These are phyloP conservation scores for Cyclanthera cordifolia DNA, from an alignment of 306 rosid genomes.

Conservation along the genomic window DNA sequence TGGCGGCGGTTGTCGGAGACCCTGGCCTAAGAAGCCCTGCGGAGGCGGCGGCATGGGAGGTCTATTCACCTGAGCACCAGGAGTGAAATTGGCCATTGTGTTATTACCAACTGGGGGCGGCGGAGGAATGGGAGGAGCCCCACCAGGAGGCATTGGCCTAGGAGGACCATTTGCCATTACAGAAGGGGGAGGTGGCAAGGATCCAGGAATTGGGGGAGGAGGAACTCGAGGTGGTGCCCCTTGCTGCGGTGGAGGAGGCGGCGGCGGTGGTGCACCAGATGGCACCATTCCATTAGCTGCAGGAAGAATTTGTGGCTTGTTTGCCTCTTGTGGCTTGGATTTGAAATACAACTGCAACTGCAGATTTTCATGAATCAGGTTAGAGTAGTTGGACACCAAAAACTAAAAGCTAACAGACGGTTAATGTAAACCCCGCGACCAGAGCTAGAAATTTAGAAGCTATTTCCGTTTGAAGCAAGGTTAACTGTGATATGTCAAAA, in stretches of 20 bases:
- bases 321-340: slow-evolving; percentile 72
- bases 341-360: slow-evolving; percentile 93
- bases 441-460: neutral
- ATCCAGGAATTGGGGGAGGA: slow-evolving; percentile 58
- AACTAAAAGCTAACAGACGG: too few relatives aligned
- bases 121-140: slow-evolving; percentile 71
- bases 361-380: slow-evolving; percentile 20
- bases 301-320: slow-evolving; percentile 61
- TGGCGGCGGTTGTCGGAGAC: too few relatives aligned
- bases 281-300: slow-evolving; percentile 53
- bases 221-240: slow-evolving; percentile 64
- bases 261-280: slow-evolving; percentile 81
- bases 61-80: too few relatives aligned
- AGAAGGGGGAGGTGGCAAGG: slow-evolving; percentile 66
- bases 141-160: slow-evolving; percentile 66
- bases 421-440: too few relatives aligned
- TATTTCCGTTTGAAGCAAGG: too few relatives aligned
- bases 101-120: slow-evolving; percentile 52
- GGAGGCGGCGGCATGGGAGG: too few relatives aligned
- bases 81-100: slow-evolving; percentile 41
- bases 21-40: too few relatives aligned
- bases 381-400: neutral
- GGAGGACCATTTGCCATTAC: slow-evolving; percentile 86
- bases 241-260: slow-evolving; percentile 59
- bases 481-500: too few relatives aligned